Conservation (phyloP, 1,284 basidiomycete genomes). For the Trichosporon sp. region DNA sequence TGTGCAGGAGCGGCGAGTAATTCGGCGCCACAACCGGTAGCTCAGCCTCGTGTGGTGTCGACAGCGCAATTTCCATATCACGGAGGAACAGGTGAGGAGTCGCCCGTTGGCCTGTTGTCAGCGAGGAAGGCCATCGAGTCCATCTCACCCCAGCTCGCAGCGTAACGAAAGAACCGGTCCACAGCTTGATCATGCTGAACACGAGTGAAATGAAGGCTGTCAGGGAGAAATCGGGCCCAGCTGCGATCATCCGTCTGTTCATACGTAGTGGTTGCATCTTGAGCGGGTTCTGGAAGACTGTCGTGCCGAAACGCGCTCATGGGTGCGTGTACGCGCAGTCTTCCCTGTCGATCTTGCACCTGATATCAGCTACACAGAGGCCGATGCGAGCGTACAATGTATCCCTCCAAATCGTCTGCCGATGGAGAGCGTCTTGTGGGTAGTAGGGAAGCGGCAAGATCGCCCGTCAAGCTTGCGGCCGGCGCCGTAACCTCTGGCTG, state of each 20-base stretch:
- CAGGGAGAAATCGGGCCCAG: slow-evolving; percentile 25
- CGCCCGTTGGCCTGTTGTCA: slow-evolving; percentile 25
- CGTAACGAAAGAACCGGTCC: slow-evolving; percentile 44
- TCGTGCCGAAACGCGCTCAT: slow-evolving; percentile 27
- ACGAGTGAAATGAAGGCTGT: slow-evolving; percentile 31
- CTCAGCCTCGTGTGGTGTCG: slow-evolving; percentile 50
- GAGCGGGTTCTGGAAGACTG: slow-evolving; percentile 11
- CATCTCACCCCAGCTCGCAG: slow-evolving; percentile 36
- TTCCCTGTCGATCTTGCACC: slow-evolving; percentile 32
- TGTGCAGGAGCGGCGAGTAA: slow-evolving; percentile 73
- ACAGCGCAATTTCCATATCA: slow-evolving; percentile 31
- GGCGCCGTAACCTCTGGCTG: neutral
- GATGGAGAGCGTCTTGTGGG: neutral
- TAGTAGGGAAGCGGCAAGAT: neutral
- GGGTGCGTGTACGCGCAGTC: slow-evolving; percentile 32
- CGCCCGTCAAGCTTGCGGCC: neutral
- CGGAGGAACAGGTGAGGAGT: slow-evolving; percentile 34
- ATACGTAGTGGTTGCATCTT: slow-evolving; percentile 21
- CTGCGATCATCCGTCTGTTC: slow-evolving; percentile 6
- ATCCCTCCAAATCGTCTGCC: slow-evolving; percentile 22
- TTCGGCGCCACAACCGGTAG: slow-evolving; percentile 57
- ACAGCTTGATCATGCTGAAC: slow-evolving; percentile 37
- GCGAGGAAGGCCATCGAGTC: neutral
- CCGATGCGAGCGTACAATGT: neutral
- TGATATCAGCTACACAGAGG: slow-evolving; percentile 6